Percentiles rank a stretch among this genome's conserved stretches.
Evolutionary conservation across 164 flowering plant species (phyloP).

Genomic region (Chimonanthus salicifolius): DNA sequence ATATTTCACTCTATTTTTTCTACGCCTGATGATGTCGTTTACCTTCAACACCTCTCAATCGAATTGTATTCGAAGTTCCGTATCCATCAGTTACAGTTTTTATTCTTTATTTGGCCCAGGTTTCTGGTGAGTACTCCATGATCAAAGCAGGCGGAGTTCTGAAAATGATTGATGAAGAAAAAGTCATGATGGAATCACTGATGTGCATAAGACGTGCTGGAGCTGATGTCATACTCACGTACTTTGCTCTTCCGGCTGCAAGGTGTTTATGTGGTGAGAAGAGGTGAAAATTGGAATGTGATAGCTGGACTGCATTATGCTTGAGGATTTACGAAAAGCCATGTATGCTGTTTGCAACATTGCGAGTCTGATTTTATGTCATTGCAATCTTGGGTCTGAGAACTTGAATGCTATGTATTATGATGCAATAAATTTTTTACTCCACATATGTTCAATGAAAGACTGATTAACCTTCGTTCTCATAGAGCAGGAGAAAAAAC

Average conservation of each 20-base stretch:
- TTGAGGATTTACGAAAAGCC: not conserved
- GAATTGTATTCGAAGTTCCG: not conserved
- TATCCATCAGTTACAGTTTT: not conserved
- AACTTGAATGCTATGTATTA: constrained; percentile 21
- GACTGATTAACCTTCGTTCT: constrained; percentile 8
- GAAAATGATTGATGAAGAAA: constrained; percentile 91
- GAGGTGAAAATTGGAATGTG: constrained; percentile 26
- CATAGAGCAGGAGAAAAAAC: not conserved
- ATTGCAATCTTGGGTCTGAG: not conserved
- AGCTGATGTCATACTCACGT: constrained; percentile 86
- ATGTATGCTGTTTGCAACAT: not conserved
- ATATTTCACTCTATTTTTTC: not conserved
- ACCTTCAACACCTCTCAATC: not conserved
- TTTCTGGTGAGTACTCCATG: constrained; percentile 96
- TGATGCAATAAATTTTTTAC: constrained; percentile 4
- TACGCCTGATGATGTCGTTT: constrained; percentile 15
- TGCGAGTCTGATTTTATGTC: not conserved
- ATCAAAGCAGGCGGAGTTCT: constrained; percentile 87
- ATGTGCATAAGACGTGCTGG: constrained; percentile 94
- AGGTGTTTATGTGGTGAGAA: constrained; percentile 76
- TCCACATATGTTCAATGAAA: constrained; percentile 12
- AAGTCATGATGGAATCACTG: constrained; percentile 91
- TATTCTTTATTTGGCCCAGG: constrained; percentile 36
- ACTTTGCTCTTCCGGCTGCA: constrained; percentile 90
- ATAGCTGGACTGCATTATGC: not conserved